Evolutionary conservation across 2,329 filamentous ascomycete genomes (phyloP).

Genomic region (Monilinia laxa): DNA sequence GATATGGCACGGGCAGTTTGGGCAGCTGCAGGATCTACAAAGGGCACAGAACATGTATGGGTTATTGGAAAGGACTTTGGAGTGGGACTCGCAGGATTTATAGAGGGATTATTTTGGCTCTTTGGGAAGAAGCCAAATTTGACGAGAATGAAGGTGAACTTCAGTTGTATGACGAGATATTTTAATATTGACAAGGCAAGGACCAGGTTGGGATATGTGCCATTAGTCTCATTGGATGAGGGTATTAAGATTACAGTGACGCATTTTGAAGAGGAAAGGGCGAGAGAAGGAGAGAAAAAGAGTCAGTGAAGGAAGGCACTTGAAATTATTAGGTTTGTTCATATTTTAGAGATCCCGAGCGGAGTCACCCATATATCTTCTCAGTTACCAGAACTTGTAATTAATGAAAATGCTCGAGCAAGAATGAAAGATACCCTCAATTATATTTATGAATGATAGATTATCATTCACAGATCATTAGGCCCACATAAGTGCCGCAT

Average conservation of each 20-base stretch:
- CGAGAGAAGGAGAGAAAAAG: slow-evolving; percentile 37
- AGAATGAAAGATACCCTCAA: slow-evolving; percentile 2
- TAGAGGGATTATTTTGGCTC: slow-evolving; percentile 53
- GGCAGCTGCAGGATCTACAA: slow-evolving; percentile 50
- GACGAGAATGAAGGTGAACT: slow-evolving; percentile 49
- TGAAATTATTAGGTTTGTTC: neutral
- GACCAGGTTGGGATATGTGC: slow-evolving; percentile 65
- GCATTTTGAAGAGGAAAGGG: slow-evolving; percentile 33
- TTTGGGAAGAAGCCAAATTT: slow-evolving; percentile 56
- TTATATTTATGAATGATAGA: neutral
- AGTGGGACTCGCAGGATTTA: slow-evolving; percentile 44
- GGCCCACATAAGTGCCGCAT: no score
- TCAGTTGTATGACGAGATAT: slow-evolving; percentile 73
- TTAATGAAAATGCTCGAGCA: slow-evolving; percentile 1
- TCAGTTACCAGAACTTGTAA: slow-evolving; percentile 1
- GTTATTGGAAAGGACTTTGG: slow-evolving; percentile 53
- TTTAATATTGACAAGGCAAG: slow-evolving; percentile 77
- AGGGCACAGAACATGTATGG: slow-evolving; percentile 57
- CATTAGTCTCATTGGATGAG: slow-evolving; percentile 65
- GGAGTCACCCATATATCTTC: neutral
- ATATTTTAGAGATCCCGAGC: neutral
- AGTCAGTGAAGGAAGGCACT: neutral
- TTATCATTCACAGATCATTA: neutral
- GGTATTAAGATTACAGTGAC: slow-evolving; percentile 47
- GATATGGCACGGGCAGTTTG: slow-evolving; percentile 81